phyloP scores from a whole-genome alignment of 2,329 filamentous ascomycete genomes.

The Venturiaceae sp. region DNA sequence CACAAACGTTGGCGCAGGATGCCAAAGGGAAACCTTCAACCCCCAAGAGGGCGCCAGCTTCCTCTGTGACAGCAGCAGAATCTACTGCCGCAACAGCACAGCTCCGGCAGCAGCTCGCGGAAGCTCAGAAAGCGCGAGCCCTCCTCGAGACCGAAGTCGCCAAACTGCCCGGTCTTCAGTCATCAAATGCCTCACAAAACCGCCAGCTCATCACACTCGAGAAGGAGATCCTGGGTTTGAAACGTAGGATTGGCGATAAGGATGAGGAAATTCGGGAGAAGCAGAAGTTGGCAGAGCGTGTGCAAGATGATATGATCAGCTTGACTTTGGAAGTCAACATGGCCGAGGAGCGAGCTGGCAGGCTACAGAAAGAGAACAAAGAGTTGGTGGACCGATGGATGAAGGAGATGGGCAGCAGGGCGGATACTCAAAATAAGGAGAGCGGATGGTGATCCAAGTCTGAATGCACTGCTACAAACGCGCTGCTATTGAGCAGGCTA shows the following conservation, averaged over 20 bases:
- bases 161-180: neutral
- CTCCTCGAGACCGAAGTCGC: conserved; percentile 2
- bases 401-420: conserved; percentile 75
- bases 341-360: conserved; percentile 65
- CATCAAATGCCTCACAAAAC: neutral
- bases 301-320: conserved; percentile 88
- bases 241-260: conserved; percentile 62
- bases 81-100: neutral
- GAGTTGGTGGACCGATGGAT: conserved; percentile 89
- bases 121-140: conserved; percentile 6
- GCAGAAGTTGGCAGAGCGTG: conserved; percentile 69
- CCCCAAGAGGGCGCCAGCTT: neutral
- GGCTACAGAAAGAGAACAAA: conserved; percentile 72
- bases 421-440: conserved; percentile 66
- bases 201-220: neutral
- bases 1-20: neutral
- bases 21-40: neutral
- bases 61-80: neutral
- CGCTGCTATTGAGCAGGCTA: neutral
- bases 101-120: conserved; percentile 4
- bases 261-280: conserved; percentile 82
- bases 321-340: conserved; percentile 82
- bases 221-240: conserved; percentile 50
- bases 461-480: neutral
- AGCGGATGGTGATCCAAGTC: neutral